phyloP scores from a whole-genome alignment of 78 protist genomes.

The Dictyostelium discoideum region DNA sequence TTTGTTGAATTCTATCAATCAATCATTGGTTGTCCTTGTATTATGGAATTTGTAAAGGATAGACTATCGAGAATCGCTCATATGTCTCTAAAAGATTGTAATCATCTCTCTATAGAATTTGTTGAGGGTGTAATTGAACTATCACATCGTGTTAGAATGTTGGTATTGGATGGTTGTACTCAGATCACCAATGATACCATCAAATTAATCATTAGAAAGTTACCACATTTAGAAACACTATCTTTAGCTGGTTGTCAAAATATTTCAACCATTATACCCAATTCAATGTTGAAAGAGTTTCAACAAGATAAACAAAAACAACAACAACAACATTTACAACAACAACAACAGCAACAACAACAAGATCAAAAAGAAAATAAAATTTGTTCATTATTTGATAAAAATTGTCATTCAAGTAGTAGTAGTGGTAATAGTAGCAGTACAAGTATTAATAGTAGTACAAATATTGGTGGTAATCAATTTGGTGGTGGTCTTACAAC shows the following conservation, averaged over 20 bases:
- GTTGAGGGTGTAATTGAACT: conserved; percentile 64
- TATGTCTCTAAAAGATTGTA: conserved; percentile 62
- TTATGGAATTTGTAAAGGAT: conserved; percentile 64
- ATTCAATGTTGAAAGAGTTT: conserved; percentile 22
- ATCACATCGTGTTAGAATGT: conserved; percentile 61
- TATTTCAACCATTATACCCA: conserved; percentile 54
- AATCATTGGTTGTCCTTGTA: conserved; percentile 61
- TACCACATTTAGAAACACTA: conserved; percentile 53
- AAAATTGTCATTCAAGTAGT: not conserved
- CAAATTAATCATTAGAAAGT: conserved; percentile 36
- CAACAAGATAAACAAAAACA: not conserved
- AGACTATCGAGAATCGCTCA: conserved; percentile 55
- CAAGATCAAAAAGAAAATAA: not conserved
- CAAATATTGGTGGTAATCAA: not conserved
- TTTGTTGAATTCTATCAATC: conserved; percentile 77
- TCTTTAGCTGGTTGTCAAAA: conserved; percentile 28
- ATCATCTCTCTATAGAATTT: conserved; percentile 56
- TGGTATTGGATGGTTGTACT: conserved; percentile 67
- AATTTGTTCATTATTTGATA: conserved; percentile 4
- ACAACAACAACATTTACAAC: not conserved
- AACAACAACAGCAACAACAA: not conserved
- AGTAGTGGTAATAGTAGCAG: not conserved
- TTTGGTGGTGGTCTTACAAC: conserved; percentile 2
- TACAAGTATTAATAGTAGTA: not conserved
- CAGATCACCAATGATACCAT: conserved; percentile 57